Base-by-base conservation (phyloP, 1,284 basidiomycete species). In the Sporisorium graminicola region DNA sequence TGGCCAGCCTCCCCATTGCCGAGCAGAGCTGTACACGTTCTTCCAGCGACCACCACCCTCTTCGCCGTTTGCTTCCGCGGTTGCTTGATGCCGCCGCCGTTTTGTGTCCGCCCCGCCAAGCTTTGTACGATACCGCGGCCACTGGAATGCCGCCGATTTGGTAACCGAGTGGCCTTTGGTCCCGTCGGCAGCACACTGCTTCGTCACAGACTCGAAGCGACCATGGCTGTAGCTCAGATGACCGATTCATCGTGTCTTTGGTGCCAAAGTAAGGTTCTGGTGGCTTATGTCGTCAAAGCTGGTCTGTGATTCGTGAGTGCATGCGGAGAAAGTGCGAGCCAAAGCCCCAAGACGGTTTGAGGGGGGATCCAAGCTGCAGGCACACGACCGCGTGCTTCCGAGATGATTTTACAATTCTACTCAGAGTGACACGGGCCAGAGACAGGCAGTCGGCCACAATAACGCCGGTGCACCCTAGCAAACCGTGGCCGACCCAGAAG, bases 11-110 rank as follows among this genome's bases (percentile, higher is more conserved):
- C 44, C 54, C 35, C 35, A 37, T 44, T 13, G 24, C 29, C 18
- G 35, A 29, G 42, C n/a, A 20, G 49, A 12, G 40, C 54, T 55
- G 63, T 31, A 59, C 64, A 65, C 64, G 64, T 65, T 65, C 64
- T 49, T 49, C 64, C 51, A n/a, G 7, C 33, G 13, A 22, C 9
- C 20, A 22, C 33, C 13, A 14, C 12, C 33, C 9, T 10, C 29
- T 50, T 6, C 29, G 29, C 50, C n/a, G n/a, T 20, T 37, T 7
- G n/a, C 22, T 5, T 47, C 51, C 46, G 52, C 51, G 56, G 57
- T 54, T 37, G 56, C 51, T 47, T 14, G 6, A 29, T 49, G 27
- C 27, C 50, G 55, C 50, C 43, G 59, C 58, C 59, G 65, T 50
- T n/a, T 35, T 42, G 29, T 57, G 42, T 26, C 61, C 67, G 67